Base-by-base conservation (phyloP, 306 rosid genomes). In the Cicer arietinum region DNA sequence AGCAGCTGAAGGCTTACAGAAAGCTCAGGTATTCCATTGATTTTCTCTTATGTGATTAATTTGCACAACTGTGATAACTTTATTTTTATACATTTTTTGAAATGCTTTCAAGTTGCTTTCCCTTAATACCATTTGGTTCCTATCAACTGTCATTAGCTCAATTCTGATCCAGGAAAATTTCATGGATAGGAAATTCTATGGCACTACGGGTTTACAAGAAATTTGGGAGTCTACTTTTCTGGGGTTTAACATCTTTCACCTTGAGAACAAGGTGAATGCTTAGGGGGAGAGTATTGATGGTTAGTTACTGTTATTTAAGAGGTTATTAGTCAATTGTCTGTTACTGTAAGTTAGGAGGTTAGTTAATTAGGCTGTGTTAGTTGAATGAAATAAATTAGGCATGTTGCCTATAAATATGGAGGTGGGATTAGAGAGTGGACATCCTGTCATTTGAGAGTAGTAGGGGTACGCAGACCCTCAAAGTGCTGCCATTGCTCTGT, bases 1-100 rank as follows among this genome's bases (percentile, higher is more conserved):
- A 86, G 97, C 98, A 69, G 86, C 91, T 73, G 93, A 90, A 64
- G 94, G 98, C 56, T 81, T 91, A 75, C 93, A 82, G 52, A 94
- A 80, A 79, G 85, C 90, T 86, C 90, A 94, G 97, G 98, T 91
- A 88, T 79, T 79, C 70, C 73, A 63, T 75, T 80, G 67, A 37
- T 77, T 80, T 72, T 74, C 56, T 77, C 62, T 64, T 76, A 71
- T 69, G 43, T 51, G 67, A 17, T 37, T 65, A 20, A 17, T 37
- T 61, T 16, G 44, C 67, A 43, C 50, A 13, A 46, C 67, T 86
- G 54, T 60, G 71, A 58, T 62, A 44, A 43, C 69, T 52, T 51
- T 62, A 42, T 68, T 50, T 44, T 68, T 47, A 74, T 66, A 42
- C 64, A 39, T 41, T 52, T 66, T 77, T 40, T 17, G 30, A 53